A percentile compares a stretch with the other conserved stretches of the same genome.
Evolutionary conservation across 805 yeast species (phyloP).

Genomic region (Sugiyamaella boreocaroliniensis): DNA sequence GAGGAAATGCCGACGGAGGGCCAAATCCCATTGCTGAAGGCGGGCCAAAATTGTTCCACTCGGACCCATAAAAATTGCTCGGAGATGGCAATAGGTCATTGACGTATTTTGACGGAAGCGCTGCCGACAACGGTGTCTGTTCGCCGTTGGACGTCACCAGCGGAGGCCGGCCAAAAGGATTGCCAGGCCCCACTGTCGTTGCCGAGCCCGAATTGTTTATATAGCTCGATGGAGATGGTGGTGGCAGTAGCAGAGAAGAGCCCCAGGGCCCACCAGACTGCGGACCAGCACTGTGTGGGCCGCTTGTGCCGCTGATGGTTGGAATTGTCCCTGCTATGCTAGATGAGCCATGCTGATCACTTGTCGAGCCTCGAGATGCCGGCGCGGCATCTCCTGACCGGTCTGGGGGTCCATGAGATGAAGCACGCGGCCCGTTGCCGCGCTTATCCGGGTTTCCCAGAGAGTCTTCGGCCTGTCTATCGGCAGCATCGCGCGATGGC

Average conservation of each 20-base stretch:
- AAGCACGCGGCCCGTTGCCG: not conserved
- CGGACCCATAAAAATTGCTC: constrained; percentile 60
- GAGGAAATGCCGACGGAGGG: constrained; percentile 7
- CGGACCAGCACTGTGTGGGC: constrained; percentile 12
- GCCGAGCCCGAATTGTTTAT: constrained; percentile 18
- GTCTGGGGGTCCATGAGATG: not conserved
- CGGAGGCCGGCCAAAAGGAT: constrained; percentile 29
- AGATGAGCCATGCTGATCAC: constrained; percentile 5
- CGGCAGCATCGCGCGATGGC: constrained; percentile 18
- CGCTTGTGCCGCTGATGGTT: constrained; percentile 4
- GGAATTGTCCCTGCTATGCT: constrained; percentile 8
- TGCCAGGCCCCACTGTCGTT: constrained; percentile 27
- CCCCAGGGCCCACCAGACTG: constrained; percentile 24
- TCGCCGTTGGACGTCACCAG: constrained; percentile 39
- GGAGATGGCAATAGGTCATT: constrained; percentile 77
- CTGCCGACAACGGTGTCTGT: constrained; percentile 63
- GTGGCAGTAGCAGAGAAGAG: constrained; percentile 27
- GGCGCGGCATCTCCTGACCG: not conserved
- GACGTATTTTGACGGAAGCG: constrained; percentile 63
- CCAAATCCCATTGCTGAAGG: constrained; percentile 20
- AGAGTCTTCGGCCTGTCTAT: not conserved
- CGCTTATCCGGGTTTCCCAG: not conserved
- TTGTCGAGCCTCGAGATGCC: not conserved
- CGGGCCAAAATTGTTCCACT: constrained; percentile 42
- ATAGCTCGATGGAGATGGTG: constrained; percentile 32